Base-by-base conservation (phyloP, 2,329 filamentous ascomycete species). In the Penicillium verrucosum region DNA sequence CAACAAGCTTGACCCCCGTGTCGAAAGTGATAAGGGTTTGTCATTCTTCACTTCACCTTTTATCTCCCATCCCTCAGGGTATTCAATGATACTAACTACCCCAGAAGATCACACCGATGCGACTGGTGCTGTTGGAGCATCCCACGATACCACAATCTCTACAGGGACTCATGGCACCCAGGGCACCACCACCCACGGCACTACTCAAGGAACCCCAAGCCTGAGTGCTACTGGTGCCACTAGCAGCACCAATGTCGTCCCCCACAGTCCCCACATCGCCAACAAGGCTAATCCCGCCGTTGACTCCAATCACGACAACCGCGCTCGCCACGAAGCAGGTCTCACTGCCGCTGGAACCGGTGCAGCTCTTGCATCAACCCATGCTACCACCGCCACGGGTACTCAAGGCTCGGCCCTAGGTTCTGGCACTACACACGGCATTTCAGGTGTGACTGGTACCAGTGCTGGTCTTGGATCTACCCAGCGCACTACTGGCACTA, bases 271-370 rank as follows among this genome's bases (percentile, higher is more conserved):
- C n/a, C 49, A 54, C 36, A 6, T 73, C n/a, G 54, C 52, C 40
- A 63, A 64, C 49, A 64, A 64, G 54, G 21, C 29, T 1, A 60
- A 64, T 7, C 62, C 60, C 34, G 60, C 60, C 3, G 49, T 64
- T 1, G 62, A 64, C 76, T 34, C 78, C n/a, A 45, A 54, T 18
- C 52, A 45, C 5, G 52, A 54, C 12, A 27, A 43, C 52, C 52
- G 52, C n/a, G 44, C 37, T 29, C 44, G 29, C 10, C 51, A 48
- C 11, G 51, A 48, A 14, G 11, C 30, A 30, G 21, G 40, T 7
- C 16, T 57, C 36, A 46, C 48, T 16, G 49, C 36, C 27, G 38
- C 48, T 37, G 34, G 36, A 2, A 49, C 50, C 14, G 14, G 42
- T 14, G 9, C 41, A 4, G 50, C 32, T 25, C 34, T 40, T n/a